phyloP scores from a whole-genome alignment of 2,329 filamentous ascomycete species.

The Penicillium hordei region DNA sequence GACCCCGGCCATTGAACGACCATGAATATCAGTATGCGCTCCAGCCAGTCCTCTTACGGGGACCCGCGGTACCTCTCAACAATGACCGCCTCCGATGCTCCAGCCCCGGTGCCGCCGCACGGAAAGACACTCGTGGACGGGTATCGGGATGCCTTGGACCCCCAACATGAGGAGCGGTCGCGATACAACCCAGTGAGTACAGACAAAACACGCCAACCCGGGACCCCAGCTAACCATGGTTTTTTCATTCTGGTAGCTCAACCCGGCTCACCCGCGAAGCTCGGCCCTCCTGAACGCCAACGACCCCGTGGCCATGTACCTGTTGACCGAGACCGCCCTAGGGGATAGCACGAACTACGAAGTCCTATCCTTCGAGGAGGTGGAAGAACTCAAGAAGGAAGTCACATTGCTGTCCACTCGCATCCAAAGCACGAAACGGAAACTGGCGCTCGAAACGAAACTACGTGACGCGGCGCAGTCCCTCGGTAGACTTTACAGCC shows the following conservation, averaged over 20 bases:
- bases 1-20: slow-evolving; percentile 13
- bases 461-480: slow-evolving; percentile 90
- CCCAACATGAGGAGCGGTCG: slow-evolving; percentile 55
- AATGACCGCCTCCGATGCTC: slow-evolving; percentile 33
- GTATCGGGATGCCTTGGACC: slow-evolving; percentile 58
- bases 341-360: slow-evolving; percentile 83
- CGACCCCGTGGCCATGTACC: slow-evolving; percentile 75
- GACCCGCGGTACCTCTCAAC: slow-evolving; percentile 41
- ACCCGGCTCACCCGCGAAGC: slow-evolving; percentile 42
- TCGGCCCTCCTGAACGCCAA: slow-evolving; percentile 45
- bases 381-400: slow-evolving; percentile 89
- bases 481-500: slow-evolving; percentile 74
- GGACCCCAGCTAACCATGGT: slow-evolving; percentile 16
- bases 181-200: slow-evolving; percentile 59
- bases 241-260: slow-evolving; percentile 56
- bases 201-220: not conserved
- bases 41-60: slow-evolving; percentile 44
- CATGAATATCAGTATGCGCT: slow-evolving; percentile 41
- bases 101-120: slow-evolving; percentile 30
- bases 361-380: slow-evolving; percentile 85
- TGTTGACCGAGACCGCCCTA: slow-evolving; percentile 90
- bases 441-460: slow-evolving; percentile 86
- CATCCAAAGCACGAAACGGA: slow-evolving; percentile 78
- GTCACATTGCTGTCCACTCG: slow-evolving; percentile 68
- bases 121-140: slow-evolving; percentile 57